Conservation (phyloP, 2,329 filamentous ascomycete species). For the Cladophialophora immunda region DNA sequence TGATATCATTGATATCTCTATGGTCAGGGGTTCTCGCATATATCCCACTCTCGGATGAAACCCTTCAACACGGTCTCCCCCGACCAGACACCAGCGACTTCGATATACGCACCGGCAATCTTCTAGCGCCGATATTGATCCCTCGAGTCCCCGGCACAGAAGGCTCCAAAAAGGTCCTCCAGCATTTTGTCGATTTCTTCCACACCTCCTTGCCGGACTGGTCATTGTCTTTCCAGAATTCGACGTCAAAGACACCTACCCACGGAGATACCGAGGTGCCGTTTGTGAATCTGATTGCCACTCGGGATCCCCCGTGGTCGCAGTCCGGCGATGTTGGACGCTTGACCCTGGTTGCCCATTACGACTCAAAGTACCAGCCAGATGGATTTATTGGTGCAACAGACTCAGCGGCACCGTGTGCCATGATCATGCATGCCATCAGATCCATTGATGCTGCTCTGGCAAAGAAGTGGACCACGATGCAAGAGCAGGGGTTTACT, state of each 20-base stretch:
- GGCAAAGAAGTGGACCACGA: constrained; percentile 80
- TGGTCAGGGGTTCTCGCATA: constrained; percentile 54
- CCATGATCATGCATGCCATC: constrained; percentile 88
- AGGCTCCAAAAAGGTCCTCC: constrained; percentile 75
- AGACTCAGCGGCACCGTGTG: constrained; percentile 93
- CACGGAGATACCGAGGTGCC: constrained; percentile 76
- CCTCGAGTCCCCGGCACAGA: constrained; percentile 88
- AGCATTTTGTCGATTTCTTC: constrained; percentile 89
- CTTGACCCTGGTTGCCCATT: constrained; percentile 90
- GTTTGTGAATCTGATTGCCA: constrained; percentile 87
- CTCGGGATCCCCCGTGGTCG: constrained; percentile 86
- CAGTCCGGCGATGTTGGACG: constrained; percentile 77
- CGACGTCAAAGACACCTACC: constrained; percentile 81
- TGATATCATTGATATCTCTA: constrained; percentile 15
- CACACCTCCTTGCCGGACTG: constrained; percentile 75
- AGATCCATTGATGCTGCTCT: constrained; percentile 80
- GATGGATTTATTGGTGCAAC: constrained; percentile 91
- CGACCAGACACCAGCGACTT: constrained; percentile 75
- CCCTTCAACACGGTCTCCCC: constrained; percentile 72
- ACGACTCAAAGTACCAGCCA: constrained; percentile 83
- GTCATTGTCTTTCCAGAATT: constrained; percentile 86
- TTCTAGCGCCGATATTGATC: constrained; percentile 86
- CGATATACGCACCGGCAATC: constrained; percentile 75
- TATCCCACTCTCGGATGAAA: constrained; percentile 74
- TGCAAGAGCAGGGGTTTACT: constrained; percentile 65